Conservation (phyloP, 1,284 basidiomycete genomes). For the Exobasidium cylindrosporum region DNA sequence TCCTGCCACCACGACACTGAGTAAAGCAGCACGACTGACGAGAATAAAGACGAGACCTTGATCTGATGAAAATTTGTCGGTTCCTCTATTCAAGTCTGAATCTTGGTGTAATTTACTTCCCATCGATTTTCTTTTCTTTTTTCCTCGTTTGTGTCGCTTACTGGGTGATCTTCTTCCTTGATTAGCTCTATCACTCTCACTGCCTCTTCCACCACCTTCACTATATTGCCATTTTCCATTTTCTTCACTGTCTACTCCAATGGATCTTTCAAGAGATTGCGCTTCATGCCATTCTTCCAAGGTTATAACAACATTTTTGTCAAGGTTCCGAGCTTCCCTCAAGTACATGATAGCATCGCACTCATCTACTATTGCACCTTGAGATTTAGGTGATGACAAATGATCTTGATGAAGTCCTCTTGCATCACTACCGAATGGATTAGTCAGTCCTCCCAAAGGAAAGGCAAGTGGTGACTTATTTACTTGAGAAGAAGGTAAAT, state of each 20-base stretch:
- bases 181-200: background rate
- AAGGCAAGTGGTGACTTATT: conserved; percentile 31
- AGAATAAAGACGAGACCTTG: conserved; percentile 16
- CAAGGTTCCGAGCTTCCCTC: conserved; percentile 12
- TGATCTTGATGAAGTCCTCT: background rate
- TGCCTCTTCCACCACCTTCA: background rate
- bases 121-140: background rate
- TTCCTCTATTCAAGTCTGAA: background rate
- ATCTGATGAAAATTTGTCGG: conserved; percentile 3
- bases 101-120: background rate
- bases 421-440: background rate
- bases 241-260: conserved; percentile 1
- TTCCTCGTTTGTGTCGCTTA: conserved; percentile 1
- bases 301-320: background rate
- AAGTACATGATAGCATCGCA: background rate
- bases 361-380: background rate
- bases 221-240: background rate
- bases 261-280: conserved; percentile 1
- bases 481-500: conserved; percentile 24
- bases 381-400: background rate
- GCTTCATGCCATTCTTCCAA: conserved; percentile 13
- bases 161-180: background rate
- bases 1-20: conserved; percentile 20
- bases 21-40: conserved; percentile 17
- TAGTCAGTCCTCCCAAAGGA: conserved; percentile 21